Base-by-base conservation (phyloP, 345 rosid genomes). In the Citrus mangshanensis region DNA sequence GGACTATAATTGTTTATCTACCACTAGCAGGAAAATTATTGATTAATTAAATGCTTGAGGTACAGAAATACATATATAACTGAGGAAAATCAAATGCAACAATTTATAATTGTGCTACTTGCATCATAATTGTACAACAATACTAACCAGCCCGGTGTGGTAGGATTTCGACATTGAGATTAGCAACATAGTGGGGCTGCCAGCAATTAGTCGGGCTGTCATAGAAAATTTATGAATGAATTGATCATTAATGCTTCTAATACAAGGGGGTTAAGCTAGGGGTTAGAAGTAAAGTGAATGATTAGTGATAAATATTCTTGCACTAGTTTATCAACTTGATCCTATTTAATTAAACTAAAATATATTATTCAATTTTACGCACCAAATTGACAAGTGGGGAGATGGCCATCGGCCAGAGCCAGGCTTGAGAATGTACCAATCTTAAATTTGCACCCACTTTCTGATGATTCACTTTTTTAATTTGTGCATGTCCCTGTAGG, bases 151-250 rank as follows among this genome's bases (percentile, higher is more conserved):
- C 16, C 7, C 30, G 40, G 51, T 19, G 61, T 60, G 16, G 38
- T 58, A n/a, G 30, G 19, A 27, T 30, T 28, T 55, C 12, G 25
- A 32, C 62, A 30, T 72, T 30, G 63, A 71, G 62, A 30, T 71
- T 37, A 67, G 35, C 74, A 54, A 21, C 9, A 7, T 12, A 21
- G 16, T 6, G 40, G 6, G 9, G 9, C 8, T 72, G 76, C 35
- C 76, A 72, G 30, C 66, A 30, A 7, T 73, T 73, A 4, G 16
- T 27, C 35, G 24, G 38, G 77, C 68, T 62, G 58, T 74, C 77
- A 60, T 32, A 6, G 30, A 10, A 10, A 38, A 38, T 37, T 4
- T 9, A n/a, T 22, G 55, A 49, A 32, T 18, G 16, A 10, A 51
- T 19, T 2, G 5, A 19, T 35, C 12, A 35, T 40, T 8, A 42